Base-by-base conservation (phyloP, 2,329 filamentous ascomycete genomes). In the Pseudogymnoascus sp. region DNA sequence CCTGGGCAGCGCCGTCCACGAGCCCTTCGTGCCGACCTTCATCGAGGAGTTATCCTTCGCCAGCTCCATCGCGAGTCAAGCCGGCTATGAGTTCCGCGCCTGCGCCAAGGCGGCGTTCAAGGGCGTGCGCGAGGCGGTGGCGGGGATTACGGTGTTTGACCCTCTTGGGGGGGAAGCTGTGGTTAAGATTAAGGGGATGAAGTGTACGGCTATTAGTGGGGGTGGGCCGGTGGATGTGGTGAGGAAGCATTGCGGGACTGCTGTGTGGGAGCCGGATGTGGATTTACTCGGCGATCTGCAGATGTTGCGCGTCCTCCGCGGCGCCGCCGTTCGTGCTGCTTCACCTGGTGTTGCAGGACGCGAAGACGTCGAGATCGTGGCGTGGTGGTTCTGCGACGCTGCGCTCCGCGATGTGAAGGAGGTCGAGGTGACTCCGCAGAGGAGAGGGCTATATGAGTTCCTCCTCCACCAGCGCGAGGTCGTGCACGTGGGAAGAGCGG, bases 1-100 rank as follows among this genome's bases (percentile, higher is more conserved):
- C 5, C 21, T 45, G 19, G 6, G 71, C 73, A 14, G 41, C 4
- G 41, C 41, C 0, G 41, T 45, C 2, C 41, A 45, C 41, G 41
- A 45, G 19, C 41, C 41, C 10, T 45, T 45, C 41, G 41, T 45
- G 11, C 41, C 41, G 19, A 45, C 41, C 3, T 45, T 45, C 11
- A 45, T 45, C 2, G 41, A 45, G 41, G 41, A 45, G 19, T 23
- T 45, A 14, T 4, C 19, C 11, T 45, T 45, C 11, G 19, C 19
- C 11, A 23, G 19, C 41, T 2, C 19, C 4, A 45, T 45, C 2
- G 41, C 41, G 1, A 45, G 41, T 4, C 10, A 45, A 23, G 41
- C 41, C 6, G 41, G 41, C 19, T 45, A 45, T 11, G 41, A 45
- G 19, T 45, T 45, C 41, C 19, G 19, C 2, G 41, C 41, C 11